Evolutionary conservation across 805 yeast species (phyloP).

Genomic region (Dipodascus albidus): DNA sequence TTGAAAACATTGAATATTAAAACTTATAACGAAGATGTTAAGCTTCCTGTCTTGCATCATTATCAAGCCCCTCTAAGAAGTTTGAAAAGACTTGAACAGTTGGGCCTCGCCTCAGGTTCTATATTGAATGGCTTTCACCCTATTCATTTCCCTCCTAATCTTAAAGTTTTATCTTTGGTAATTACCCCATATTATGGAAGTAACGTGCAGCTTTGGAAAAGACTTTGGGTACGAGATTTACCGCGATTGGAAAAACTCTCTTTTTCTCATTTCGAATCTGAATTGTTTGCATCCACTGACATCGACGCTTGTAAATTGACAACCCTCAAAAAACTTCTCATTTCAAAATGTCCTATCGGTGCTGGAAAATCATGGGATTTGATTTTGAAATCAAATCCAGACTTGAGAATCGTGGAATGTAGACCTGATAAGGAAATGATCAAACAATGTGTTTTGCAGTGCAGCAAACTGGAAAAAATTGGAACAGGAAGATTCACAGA

Average conservation of each 20-base stretch:
- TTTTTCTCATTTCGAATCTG: conserved; percentile 1
- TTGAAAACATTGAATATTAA: neutral
- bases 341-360: neutral
- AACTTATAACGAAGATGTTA: neutral
- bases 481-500: neutral
- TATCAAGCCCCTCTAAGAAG: neutral
- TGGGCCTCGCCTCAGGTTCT: neutral
- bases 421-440: neutral
- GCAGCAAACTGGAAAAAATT: neutral
- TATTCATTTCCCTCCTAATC: neutral
- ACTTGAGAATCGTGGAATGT: neutral
- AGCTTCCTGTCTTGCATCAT: neutral
- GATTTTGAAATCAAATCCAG: neutral
- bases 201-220: neutral
- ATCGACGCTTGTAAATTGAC: neutral
- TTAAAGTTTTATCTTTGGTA: neutral
- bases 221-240: neutral
- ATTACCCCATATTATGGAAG: neutral
- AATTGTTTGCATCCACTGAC: neutral
- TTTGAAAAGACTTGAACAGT: neutral
- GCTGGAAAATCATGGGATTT: neutral
- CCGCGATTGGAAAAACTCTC: neutral
- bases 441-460: neutral
- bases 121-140: neutral
- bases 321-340: neutral